phyloP scores from a whole-genome alignment of 495 filamentous ascomycete genomes.

The Tuber indicum region DNA sequence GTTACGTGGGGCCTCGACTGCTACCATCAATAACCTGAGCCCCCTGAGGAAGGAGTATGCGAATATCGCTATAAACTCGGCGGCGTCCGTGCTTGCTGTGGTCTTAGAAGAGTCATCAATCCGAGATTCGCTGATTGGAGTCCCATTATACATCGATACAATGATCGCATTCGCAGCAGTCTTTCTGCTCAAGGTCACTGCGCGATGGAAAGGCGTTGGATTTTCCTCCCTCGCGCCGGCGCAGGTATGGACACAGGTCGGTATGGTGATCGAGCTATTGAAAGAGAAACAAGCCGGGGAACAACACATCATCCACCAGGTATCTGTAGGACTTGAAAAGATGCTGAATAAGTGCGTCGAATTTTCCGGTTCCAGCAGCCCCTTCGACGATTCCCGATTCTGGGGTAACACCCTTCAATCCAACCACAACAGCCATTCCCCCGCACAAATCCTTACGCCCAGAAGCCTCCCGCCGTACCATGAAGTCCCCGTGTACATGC shows the following conservation, averaged over 20 bases:
- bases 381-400: constrained; percentile 36
- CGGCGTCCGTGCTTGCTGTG: constrained; percentile 53
- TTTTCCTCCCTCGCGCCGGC: constrained; percentile 46
- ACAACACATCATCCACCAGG: constrained; percentile 51
- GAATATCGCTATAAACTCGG: constrained; percentile 54
- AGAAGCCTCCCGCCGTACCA: constrained; percentile 25
- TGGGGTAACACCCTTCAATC: constrained; percentile 29
- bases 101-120: constrained; percentile 54
- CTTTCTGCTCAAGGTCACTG: constrained; percentile 54
- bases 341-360: constrained; percentile 41
- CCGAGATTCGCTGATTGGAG: constrained; percentile 46
- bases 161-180: constrained; percentile 58
- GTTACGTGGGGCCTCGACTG: constrained; percentile 50
- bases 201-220: constrained; percentile 50
- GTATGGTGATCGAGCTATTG: constrained; percentile 50
- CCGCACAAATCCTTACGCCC: constrained; percentile 14
- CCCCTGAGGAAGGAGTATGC: constrained; percentile 53
- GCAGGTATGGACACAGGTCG: constrained; percentile 49
- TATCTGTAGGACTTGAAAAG: constrained; percentile 52
- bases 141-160: constrained; percentile 50
- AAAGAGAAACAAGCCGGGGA: constrained; percentile 52
- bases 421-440: constrained; percentile 12
- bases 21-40: constrained; percentile 51
- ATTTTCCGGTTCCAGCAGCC: constrained; percentile 36
- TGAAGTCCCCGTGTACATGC: constrained; percentile 10